Conservation (phyloP, 2,329 filamentous ascomycete species). For the Fulvia fulva region DNA sequence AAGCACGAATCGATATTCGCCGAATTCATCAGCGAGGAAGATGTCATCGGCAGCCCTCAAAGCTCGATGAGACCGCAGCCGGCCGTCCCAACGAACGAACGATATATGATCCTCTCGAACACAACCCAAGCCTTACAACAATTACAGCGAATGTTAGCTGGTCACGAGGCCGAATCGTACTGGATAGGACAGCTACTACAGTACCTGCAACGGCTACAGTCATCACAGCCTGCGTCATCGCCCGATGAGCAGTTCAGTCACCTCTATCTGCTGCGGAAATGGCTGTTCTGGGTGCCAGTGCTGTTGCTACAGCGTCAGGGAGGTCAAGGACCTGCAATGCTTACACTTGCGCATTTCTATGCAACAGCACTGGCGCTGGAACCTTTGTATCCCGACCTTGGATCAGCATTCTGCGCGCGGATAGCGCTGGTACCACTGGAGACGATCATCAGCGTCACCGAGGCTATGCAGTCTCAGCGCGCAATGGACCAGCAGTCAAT, state of each 20-base stretch:
- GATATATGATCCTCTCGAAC: constrained; percentile 35
- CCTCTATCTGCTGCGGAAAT: constrained; percentile 80
- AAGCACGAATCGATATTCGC: constrained; percentile 83
- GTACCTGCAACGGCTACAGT: constrained; percentile 45
- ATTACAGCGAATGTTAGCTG: constrained; percentile 41
- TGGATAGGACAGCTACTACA: constrained; percentile 48
- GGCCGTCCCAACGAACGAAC: constrained; percentile 20
- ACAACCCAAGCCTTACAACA: constrained; percentile 42
- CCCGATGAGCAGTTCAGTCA: constrained; percentile 86
- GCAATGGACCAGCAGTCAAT: constrained; percentile 40
- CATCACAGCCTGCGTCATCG: constrained; percentile 40
- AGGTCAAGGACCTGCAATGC: constrained; percentile 70
- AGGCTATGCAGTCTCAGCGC: constrained; percentile 55
- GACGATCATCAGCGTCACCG: constrained; percentile 74
- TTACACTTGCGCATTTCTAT: constrained; percentile 88
- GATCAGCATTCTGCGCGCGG: constrained; percentile 68
- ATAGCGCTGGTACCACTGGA: constrained; percentile 78
- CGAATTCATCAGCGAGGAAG: constrained; percentile 76
- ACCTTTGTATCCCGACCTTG: constrained; percentile 86
- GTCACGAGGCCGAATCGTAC: constrained; percentile 44
- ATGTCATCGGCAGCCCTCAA: constrained; percentile 23
- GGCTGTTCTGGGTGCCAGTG: constrained; percentile 94
- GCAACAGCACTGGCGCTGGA: constrained; percentile 83
- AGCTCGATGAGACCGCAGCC: constrained; percentile 5
- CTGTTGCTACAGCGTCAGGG: constrained; percentile 73